These are phyloP conservation scores for Aspergillus sp. DNA, from an alignment of 2,329 filamentous ascomycete species.

Conservation along the genomic window DNA sequence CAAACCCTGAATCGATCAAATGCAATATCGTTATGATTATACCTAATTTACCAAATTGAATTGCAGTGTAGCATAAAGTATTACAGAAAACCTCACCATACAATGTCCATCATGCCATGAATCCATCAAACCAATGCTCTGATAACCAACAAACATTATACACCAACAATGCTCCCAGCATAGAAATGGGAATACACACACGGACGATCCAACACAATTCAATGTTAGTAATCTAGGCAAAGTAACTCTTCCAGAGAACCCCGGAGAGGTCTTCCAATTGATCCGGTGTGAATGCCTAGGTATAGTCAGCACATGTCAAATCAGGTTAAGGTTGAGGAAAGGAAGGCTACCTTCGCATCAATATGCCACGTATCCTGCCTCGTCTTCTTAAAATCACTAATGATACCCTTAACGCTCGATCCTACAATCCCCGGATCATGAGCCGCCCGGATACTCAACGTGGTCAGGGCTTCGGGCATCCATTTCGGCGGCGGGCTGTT, in stretches of 20 bases:
- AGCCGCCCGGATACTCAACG: slow-evolving; percentile 75
- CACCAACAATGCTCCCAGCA: too few species aligned
- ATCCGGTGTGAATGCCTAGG: slow-evolving; percentile 73
- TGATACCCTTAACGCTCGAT: slow-evolving; percentile 86
- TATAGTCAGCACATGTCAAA: slow-evolving; percentile 5
- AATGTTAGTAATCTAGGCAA: slow-evolving; percentile 57
- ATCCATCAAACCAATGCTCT: background rate
- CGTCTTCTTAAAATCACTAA: slow-evolving; percentile 99
- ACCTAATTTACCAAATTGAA: too few species aligned
- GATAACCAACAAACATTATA: background rate
- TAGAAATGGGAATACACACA: background rate
- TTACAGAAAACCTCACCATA: background rate
- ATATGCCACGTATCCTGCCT: slow-evolving; percentile 97
- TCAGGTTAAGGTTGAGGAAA: background rate
- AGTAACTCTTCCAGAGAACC: slow-evolving; percentile 99
- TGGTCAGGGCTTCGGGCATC: slow-evolving; percentile 89
- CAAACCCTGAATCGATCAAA: too few species aligned
- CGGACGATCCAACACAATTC: background rate
- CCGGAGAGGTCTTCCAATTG: slow-evolving; percentile 93
- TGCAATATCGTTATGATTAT: too few species aligned
- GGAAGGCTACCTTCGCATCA: slow-evolving; percentile 77
- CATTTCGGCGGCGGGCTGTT: slow-evolving; percentile 83
- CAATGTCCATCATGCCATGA: background rate
- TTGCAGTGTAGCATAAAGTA: too few species aligned
- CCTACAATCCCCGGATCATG: slow-evolving; percentile 87